Evolutionary conservation across 176 grass and related monocot genomes (phyloP).

Genomic region (Rhynchospora tenuis): DNA sequence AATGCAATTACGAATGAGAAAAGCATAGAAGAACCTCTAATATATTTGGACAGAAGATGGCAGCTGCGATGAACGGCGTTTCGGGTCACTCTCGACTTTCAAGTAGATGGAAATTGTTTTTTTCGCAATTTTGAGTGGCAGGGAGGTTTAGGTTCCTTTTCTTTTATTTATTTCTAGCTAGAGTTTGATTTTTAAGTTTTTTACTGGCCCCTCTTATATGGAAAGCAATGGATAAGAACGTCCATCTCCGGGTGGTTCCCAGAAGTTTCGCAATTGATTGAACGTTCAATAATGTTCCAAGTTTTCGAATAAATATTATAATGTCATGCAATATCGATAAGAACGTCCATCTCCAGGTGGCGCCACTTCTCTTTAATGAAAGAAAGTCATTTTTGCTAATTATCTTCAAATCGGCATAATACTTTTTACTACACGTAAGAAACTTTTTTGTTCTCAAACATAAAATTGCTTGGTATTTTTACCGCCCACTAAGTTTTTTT

Average conservation of each 20-base stretch:
- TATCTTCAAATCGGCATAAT: background rate
- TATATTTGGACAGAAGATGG: background rate
- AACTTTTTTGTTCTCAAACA: background rate
- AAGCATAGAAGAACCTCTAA: background rate
- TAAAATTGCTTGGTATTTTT: background rate
- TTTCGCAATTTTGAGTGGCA: too few species aligned
- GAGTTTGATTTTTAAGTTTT: too few species aligned
- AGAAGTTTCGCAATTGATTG: background rate
- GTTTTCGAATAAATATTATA: background rate
- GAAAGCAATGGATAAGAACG: too few species aligned
- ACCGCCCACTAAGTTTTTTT: background rate
- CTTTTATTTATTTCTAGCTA: too few species aligned
- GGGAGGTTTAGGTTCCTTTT: too few species aligned
- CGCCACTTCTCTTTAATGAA: background rate
- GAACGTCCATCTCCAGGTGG: too few species aligned
- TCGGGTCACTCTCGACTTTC: background rate
- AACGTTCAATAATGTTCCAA: background rate
- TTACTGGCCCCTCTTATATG: too few species aligned
- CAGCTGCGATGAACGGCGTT: background rate
- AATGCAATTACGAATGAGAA: background rate
- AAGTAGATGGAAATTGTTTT: background rate
- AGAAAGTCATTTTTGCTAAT: background rate
- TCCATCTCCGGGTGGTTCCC: too few species aligned
- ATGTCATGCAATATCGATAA: background rate
- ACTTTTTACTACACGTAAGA: background rate